Evolutionary conservation across 2,329 filamentous ascomycete species (phyloP).

Genomic region (Clonostachys sp.): DNA sequence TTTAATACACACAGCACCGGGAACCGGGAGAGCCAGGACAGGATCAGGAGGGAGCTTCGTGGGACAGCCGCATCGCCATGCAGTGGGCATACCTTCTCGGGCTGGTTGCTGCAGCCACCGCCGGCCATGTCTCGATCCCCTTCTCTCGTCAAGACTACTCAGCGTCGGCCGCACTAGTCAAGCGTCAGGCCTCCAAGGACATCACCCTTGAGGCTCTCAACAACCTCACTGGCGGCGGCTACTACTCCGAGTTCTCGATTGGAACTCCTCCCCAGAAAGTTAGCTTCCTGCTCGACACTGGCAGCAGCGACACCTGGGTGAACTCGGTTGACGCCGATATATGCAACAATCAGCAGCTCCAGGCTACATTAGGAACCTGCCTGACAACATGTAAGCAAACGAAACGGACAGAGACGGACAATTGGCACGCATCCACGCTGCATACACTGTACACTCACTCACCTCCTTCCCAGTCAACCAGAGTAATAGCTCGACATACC

Average conservation of each 20-base stretch:
- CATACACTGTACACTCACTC: not conserved
- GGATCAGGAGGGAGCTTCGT: too few relatives aligned
- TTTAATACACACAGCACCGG: too few relatives aligned
- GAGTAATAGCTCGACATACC: constrained; percentile 41
- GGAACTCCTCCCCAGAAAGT: constrained; percentile 54
- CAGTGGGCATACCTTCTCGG: constrained; percentile 2
- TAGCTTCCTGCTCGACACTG: constrained; percentile 55
- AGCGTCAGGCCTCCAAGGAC: constrained; percentile 11
- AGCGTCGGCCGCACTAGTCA: constrained; percentile 9
- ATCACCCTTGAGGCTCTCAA: constrained; percentile 36
- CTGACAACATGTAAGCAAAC: constrained; percentile 32
- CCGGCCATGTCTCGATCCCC: constrained; percentile 12
- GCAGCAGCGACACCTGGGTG: constrained; percentile 60
- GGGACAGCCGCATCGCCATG: not conserved
- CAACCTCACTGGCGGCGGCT: constrained; percentile 49
- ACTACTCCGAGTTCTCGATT: constrained; percentile 52
- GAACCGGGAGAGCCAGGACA: too few relatives aligned
- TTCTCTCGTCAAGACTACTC: constrained; percentile 5
- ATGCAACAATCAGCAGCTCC: constrained; percentile 40
- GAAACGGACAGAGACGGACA: too few relatives aligned
- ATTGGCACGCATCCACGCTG: too few relatives aligned
- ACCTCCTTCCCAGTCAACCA: constrained; percentile 24
- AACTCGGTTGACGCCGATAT: constrained; percentile 52
- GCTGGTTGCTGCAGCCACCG: constrained; percentile 5
- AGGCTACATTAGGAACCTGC: constrained; percentile 27